Evolutionary conservation across 441 rosid species (phyloP).

Genomic region (Corymbia citriodora): DNA sequence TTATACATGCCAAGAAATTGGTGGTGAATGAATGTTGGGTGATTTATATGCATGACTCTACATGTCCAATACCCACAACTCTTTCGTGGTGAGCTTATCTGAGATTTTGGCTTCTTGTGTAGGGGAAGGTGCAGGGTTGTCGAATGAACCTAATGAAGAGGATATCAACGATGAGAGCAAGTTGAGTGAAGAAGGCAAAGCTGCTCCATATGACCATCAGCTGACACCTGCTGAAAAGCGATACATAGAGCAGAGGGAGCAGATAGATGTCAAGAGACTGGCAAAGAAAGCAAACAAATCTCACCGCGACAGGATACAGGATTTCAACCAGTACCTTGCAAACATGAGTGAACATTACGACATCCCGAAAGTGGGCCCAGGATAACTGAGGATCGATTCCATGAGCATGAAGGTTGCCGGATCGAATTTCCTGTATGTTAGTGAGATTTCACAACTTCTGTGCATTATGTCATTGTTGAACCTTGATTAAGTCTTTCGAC

Average conservation of each 20-base stretch:
- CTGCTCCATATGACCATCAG: conserved; percentile 25
- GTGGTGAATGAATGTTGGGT: background rate
- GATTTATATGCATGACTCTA: background rate
- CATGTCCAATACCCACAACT: background rate
- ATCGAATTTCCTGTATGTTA: background rate
- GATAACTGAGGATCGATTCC: background rate
- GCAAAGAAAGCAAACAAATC: conserved; percentile 63
- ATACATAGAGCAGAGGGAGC: conserved; percentile 53
- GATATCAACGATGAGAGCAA: conserved; percentile 16
- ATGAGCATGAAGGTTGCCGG: background rate
- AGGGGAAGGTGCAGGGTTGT: conserved; percentile 26
- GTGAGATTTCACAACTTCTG: background rate
- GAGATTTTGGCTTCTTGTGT: background rate
- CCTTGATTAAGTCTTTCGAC: background rate
- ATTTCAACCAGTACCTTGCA: conserved; percentile 68
- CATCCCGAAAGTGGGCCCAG: conserved; percentile 82
- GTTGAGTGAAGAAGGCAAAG: conserved; percentile 24
- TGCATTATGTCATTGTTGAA: background rate
- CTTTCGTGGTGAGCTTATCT: background rate
- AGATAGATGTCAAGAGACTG: conserved; percentile 44
- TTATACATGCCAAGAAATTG: background rate
- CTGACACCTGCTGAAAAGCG: conserved; percentile 63
- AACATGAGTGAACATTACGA: conserved; percentile 76
- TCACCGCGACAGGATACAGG: conserved; percentile 65
- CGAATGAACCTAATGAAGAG: conserved; percentile 14